Evolutionary conservation across 177 flowering plant genomes (phyloP), one percentile per base, ranked within the genome.

Genomic region (Vitis hybrid): DNA sequence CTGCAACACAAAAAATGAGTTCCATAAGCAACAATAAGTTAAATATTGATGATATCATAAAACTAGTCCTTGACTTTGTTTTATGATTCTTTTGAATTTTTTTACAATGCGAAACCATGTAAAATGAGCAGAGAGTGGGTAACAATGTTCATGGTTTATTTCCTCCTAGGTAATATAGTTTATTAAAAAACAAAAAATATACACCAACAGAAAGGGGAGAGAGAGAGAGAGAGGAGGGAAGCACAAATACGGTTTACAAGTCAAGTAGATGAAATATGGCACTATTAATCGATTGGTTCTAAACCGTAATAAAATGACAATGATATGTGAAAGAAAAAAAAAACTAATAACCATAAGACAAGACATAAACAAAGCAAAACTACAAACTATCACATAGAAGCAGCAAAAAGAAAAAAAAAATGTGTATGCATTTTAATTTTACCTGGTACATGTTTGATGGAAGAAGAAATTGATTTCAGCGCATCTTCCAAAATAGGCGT

Each of bases 361-460:
- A 16, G 15, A 14, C 15, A 53, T 53, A 53, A 53, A 15, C 18
- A 15, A 53, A 70, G 11, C 61, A 62, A 54, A 70, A 3, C 8
- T 18, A 20, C 12, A 10, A 16, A 48, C 13, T 10, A 11, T 15
- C 31, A 6, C n/a, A 48, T 2, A 29, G 54, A 26, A 6, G 49
- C 1, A 31, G 3, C 16, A 56, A 14, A 62, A 14, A 1, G 12
- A 11, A 16, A 67, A 20, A 45, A 9, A 31, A 49, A 16, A 1
- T 48, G 58, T n/a, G 19, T 1, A 20, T 39, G 45, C 9, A 58
- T 15, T 5, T 14, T 50, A 11, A 4, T 0, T 7, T 71, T 74
- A 84, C 87, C 87, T 61, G 78, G 66, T 58, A 73, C 57, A n/a
- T 53, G 59, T 73, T 74, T 61, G 51, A 65, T 52, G 5, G 68